Conservation (phyloP, 805 yeast genomes). For the Jamesozyma piceae region DNA sequence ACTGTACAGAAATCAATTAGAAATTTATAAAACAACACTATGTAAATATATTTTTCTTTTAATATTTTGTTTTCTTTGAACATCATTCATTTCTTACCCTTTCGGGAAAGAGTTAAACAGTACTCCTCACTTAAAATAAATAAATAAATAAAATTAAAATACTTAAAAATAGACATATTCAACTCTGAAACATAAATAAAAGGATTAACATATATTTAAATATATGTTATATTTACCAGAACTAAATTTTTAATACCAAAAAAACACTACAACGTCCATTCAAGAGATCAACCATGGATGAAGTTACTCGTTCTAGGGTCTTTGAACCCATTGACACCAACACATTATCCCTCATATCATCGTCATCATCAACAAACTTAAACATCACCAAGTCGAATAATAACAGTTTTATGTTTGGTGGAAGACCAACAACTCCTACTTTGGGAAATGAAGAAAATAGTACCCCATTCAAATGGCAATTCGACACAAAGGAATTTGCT, state of each 20-base stretch:
- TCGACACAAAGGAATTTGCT: constrained; percentile 20
- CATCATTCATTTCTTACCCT: too few species aligned
- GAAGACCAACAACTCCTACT: constrained; percentile 11
- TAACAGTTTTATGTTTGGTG: background rate
- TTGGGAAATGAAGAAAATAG: constrained; percentile 11
- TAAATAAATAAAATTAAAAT: too few species aligned
- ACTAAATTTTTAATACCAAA: too few species aligned
- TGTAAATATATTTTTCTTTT: background rate
- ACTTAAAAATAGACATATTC: too few species aligned
- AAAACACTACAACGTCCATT: too few species aligned
- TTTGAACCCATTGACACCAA: constrained; percentile 24
- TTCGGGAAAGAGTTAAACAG: too few species aligned
- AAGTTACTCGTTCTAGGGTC: constrained; percentile 10
- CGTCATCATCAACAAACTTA: constrained; percentile 13
- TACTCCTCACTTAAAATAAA: too few species aligned
- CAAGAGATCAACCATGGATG: constrained; percentile 7
- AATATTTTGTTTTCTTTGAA: too few species aligned
- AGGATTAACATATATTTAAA: too few species aligned
- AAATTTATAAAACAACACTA: constrained; percentile 6
- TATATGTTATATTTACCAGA: too few species aligned
- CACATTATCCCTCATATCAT: constrained; percentile 18
- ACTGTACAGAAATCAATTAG: constrained; percentile 15
- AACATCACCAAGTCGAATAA: constrained; percentile 2
- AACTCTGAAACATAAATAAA: too few species aligned
- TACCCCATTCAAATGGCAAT: constrained; percentile 22